These are phyloP conservation scores for Scedosporium apiospermum DNA, from an alignment of 2,329 filamentous ascomycete species.

Conservation along the genomic window DNA sequence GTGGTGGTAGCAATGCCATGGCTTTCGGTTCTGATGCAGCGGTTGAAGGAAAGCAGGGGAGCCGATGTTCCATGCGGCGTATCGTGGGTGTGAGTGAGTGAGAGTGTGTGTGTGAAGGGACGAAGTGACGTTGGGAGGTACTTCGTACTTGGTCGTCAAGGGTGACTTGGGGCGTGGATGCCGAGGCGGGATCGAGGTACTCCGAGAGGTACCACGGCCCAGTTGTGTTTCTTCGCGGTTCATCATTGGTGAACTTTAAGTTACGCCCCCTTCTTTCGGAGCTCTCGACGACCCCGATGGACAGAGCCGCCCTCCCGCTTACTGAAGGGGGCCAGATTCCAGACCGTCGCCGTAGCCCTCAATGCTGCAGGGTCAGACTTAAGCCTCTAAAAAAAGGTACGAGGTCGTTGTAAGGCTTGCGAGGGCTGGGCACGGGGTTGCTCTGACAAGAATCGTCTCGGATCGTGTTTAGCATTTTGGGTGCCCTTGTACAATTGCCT, in stretches of 20 bases:
- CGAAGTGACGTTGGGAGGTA: neutral
- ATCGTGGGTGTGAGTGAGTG: neutral
- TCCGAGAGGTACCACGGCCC: neutral
- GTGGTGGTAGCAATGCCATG: conserved; percentile 1
- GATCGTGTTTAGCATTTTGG: conserved; percentile 30
- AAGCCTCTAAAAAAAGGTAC: neutral
- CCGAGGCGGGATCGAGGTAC: neutral
- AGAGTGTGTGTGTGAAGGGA: neutral
- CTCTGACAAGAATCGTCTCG: conserved; percentile 42
- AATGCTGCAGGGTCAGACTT: neutral
- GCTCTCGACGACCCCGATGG: neutral
- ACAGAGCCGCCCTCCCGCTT: neutral
- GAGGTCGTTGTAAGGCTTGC: neutral
- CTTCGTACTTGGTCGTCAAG: neutral
- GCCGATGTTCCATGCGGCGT: conserved; percentile 4
- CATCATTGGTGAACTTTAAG: neutral
- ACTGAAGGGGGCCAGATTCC: neutral
- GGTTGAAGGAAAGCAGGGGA: conserved; percentile 4
- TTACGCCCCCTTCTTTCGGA: neutral
- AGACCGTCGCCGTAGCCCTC: neutral
- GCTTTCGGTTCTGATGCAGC: conserved; percentile 2
- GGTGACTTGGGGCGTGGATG: neutral
- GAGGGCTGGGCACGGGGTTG: conserved; percentile 2
- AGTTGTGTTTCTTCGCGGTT: neutral
- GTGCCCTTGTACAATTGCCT: conserved; percentile 13